Base-by-base conservation (phyloP, 2,329 filamentous ascomycete species). In the Canariomyces notabilis region DNA sequence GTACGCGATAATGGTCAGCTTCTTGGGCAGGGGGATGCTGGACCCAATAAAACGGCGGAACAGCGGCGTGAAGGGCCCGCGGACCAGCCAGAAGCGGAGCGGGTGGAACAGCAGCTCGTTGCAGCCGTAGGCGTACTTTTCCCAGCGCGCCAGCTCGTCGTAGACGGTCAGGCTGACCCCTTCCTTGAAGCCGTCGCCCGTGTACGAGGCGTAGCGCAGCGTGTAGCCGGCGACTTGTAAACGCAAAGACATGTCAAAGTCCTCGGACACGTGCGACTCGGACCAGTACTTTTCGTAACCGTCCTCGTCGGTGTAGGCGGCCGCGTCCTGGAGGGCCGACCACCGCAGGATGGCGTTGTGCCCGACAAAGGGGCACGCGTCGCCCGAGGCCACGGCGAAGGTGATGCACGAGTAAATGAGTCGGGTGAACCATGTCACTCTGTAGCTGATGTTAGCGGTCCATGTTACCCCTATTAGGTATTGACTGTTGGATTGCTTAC, bases 91-190 rank as follows among this genome's bases (percentile, higher is more conserved):
- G 52, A 73, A 69, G 41, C 74, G 68, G 32, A 87, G 63, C 0
- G 83, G 83, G 56, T 85, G 73, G 69, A 87, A 87, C 15, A 90
- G 72, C 44, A 90, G 73, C 68, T 89, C 86, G 63, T 85, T 87
- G 66, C 87, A 90, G 22, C 86, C 86, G 57, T 88, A 90, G 2
- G 87, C 87, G 61, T 89, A 89, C 66, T 91, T 91, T 61, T 91
- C 86, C 86, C 87, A 91, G 49, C 87, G 82, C 2, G 85, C 83
- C 46, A 91, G 73, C 65, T 90, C 87, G 65, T 90, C 87, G 60
- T 90, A 89, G 4, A 90, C 85, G 0, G 86, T 90, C 51, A 91
- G 70, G 2, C 85, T 89, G 44, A 90, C 87, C 54, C 87, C 87
- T 61, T 90, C 87, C 61, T 88, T 83, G 72, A 88, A 89, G 37